phyloP scores from a whole-genome alignment of 1,284 basidiomycete species.

The Tylopilus sp. region DNA sequence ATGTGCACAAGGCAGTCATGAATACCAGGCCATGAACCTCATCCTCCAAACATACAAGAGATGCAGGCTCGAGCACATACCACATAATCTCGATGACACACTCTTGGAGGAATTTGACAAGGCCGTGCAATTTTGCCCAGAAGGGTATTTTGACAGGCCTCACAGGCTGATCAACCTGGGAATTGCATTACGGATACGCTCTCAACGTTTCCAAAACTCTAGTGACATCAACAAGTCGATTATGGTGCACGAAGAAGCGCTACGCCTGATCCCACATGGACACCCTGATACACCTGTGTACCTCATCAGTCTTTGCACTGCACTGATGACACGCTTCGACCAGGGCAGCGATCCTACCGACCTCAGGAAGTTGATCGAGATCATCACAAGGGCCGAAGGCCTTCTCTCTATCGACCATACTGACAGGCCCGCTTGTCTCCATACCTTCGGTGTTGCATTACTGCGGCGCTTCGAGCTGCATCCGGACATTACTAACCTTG shows the following conservation, averaged over 20 bases:
- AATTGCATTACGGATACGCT: conserved; percentile 8
- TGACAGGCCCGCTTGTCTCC: not conserved
- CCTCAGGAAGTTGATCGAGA: conserved; percentile 4
- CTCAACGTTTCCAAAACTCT: not conserved
- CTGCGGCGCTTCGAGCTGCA: not conserved
- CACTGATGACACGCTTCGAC: not conserved
- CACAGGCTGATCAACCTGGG: conserved; percentile 15
- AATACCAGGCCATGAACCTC: conserved; percentile 5
- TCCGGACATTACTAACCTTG: too few relatives aligned
- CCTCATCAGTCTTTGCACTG: not conserved
- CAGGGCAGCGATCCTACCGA: not conserved
- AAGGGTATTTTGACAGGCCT: conserved; percentile 6
- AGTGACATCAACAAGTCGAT: conserved; percentile 15
- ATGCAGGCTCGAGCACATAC: not conserved
- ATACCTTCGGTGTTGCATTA: not conserved
- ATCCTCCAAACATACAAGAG: not conserved
- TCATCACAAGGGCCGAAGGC: not conserved
- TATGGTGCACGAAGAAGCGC: not conserved
- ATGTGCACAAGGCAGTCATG: conserved; percentile 4
- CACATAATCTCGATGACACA: conserved; percentile 1
- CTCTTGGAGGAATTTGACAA: not conserved
- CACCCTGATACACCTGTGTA: not conserved
- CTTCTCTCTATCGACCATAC: not conserved
- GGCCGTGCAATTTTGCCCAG: not conserved
- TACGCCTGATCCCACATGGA: not conserved